Evolutionary conservation across 2,329 filamentous ascomycete species (phyloP), one percentile per base, ranked within the genome.

Genomic region (Erysiphe neolycopersici): DNA sequence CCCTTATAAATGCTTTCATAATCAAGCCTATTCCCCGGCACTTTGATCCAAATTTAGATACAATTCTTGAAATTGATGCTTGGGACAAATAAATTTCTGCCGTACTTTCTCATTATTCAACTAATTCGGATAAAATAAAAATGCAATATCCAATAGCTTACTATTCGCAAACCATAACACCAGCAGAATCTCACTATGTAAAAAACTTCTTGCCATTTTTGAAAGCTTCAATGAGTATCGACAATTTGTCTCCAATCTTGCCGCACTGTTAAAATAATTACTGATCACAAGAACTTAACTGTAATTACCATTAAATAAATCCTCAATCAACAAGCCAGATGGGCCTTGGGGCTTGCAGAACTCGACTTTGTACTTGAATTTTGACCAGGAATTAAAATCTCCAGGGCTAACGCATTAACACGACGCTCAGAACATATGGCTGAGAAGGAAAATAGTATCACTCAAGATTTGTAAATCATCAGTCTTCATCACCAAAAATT

Each of bases 201-300:
- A 41, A 32, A 26, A 41, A 41, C 29, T 41, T 16, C 39, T 41
- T 18, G 39, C 39, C 13, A 41, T 41, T 31, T 26, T 41, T 4
- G 26, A 41, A 41, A 18, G 13, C 31, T 11, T 41, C 14, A 41
- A 32, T 14, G 39, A 41, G 18, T 41, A 31, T 18, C 22, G 39
- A 4, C 39, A 41, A 41, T 32, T n/a, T 41, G n/a, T 41, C 13
- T 40, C 18, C 26, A 40, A 40, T 40, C 38, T 40, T 29, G 38
- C 39, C 19, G 18, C 39, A 18, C 39, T 26, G 39, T 41, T 10
- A 31, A 13, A 32, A 32, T 41, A n/a, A 14, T 41, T 31, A 41
- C 22, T 13, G 39, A 41, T 41, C 39, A 41, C 19, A n/a, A 32
- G 13, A 41, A 41, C 46, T 26, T 16, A 41, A 44, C 17, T 17